phyloP scores from a whole-genome alignment of 2,329 filamentous ascomycete genomes.

The Fusarium piperis region DNA sequence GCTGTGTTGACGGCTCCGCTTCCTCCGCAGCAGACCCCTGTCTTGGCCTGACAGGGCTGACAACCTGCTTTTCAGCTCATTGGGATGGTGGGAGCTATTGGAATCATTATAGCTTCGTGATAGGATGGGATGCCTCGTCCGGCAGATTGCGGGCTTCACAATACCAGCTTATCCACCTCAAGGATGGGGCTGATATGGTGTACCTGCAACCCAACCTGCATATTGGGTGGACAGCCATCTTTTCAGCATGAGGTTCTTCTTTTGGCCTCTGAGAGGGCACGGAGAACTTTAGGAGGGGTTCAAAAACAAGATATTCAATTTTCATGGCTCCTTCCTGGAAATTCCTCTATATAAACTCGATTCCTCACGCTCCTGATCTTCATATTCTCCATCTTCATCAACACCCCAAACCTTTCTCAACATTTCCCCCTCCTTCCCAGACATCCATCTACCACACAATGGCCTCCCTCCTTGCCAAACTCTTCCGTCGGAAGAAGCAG shows the following conservation, averaged over 20 bases:
- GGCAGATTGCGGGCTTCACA: background rate
- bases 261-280: background rate
- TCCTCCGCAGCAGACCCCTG: background rate
- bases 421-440: background rate
- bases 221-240: background rate
- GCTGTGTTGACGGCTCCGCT: background rate
- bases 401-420: background rate
- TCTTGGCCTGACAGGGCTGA: background rate
- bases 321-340: background rate
- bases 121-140: background rate
- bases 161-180: background rate
- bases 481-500: conserved; percentile 47
- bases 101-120: background rate
- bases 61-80: background rate
- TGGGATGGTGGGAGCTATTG: background rate
- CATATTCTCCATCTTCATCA: background rate
- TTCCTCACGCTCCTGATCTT: background rate
- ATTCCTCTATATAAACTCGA: background rate
- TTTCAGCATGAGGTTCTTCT: background rate
- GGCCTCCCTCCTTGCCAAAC: conserved; percentile 28
- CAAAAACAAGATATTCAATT: background rate
- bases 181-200: background rate
- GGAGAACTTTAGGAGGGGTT: background rate
- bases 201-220: background rate
- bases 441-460: background rate